These are phyloP conservation scores for Cladobotryum mycophilum DNA, from an alignment of 2,329 filamentous ascomycete species.

Conservation along the genomic window DNA sequence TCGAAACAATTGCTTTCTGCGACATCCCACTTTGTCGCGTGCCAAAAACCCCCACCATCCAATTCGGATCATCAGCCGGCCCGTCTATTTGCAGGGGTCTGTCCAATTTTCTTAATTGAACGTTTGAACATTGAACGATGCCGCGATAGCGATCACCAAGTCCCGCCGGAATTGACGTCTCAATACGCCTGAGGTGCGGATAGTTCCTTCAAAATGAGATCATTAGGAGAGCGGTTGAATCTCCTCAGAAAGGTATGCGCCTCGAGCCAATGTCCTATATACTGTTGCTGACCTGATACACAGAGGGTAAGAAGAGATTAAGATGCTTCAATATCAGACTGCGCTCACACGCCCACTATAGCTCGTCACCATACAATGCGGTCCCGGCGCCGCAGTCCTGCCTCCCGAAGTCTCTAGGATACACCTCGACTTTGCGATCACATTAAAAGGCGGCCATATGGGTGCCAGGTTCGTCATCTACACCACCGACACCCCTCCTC, in stretches of 20 bases:
- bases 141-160: constrained; percentile 2
- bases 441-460: constrained; percentile 59
- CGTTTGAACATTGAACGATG: background rate
- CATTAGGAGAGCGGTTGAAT: constrained; percentile 63
- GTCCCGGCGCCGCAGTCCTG: constrained; percentile 75
- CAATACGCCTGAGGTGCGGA: constrained; percentile 6
- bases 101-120: constrained; percentile 21
- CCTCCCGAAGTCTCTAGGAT: constrained; percentile 70
- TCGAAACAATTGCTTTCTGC: background rate
- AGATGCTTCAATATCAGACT: constrained; percentile 13
- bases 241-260: constrained; percentile 62
- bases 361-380: constrained; percentile 70
- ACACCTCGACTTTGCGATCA: constrained; percentile 64
- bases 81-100: constrained; percentile 16
- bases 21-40: too few relatives aligned
- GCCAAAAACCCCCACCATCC: background rate
- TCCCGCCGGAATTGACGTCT: constrained; percentile 6
- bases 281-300: constrained; percentile 15
- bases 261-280: background rate
- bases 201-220: constrained; percentile 27
- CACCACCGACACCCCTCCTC: too few relatives aligned
- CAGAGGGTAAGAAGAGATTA: constrained; percentile 36
- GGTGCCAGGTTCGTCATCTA: constrained; percentile 57
- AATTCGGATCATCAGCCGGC: constrained; percentile 20
- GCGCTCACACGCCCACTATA: constrained; percentile 33